Conservation (phyloP, 2,329 filamentous ascomycete genomes). For the Epichloe sp. region DNA sequence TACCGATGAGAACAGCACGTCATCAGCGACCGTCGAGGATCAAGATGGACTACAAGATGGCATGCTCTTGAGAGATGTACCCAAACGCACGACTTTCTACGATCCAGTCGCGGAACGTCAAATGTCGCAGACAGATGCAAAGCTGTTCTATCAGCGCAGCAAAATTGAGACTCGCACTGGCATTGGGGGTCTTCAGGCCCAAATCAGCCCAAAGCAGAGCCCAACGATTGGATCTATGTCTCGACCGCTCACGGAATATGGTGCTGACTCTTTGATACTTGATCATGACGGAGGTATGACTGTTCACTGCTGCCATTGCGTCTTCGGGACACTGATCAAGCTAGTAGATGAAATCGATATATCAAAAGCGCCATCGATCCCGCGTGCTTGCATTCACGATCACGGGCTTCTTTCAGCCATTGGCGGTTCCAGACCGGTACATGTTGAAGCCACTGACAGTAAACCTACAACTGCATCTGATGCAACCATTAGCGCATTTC, state of each 20-base stretch:
- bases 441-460: slow-evolving; percentile 3
- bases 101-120: slow-evolving; percentile 89
- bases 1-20: background rate
- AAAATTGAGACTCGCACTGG: slow-evolving; percentile 43
- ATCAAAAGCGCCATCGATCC: slow-evolving; percentile 1
- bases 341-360: slow-evolving; percentile 7
- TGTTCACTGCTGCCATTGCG: background rate
- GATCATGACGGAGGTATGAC: slow-evolving; percentile 15
- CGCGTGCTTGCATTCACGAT: background rate
- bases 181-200: slow-evolving; percentile 21
- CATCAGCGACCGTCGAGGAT: slow-evolving; percentile 10
- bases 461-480: slow-evolving; percentile 35
- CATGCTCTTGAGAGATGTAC: slow-evolving; percentile 47
- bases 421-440: slow-evolving; percentile 27
- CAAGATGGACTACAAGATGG: slow-evolving; percentile 32
- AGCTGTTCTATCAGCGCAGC: slow-evolving; percentile 88
- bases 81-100: slow-evolving; percentile 72
- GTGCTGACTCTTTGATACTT: slow-evolving; percentile 21
- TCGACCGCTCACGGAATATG: slow-evolving; percentile 22
- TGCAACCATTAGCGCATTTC: slow-evolving; percentile 35
- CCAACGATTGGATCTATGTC: slow-evolving; percentile 28
- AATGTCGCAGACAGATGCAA: slow-evolving; percentile 87
- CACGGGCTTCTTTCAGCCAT: background rate
- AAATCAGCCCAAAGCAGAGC: slow-evolving; percentile 32
- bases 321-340: slow-evolving; percentile 1